Base-by-base conservation (phyloP, 1,139 yeast species). In the Saccharomyces pastorianus region DNA sequence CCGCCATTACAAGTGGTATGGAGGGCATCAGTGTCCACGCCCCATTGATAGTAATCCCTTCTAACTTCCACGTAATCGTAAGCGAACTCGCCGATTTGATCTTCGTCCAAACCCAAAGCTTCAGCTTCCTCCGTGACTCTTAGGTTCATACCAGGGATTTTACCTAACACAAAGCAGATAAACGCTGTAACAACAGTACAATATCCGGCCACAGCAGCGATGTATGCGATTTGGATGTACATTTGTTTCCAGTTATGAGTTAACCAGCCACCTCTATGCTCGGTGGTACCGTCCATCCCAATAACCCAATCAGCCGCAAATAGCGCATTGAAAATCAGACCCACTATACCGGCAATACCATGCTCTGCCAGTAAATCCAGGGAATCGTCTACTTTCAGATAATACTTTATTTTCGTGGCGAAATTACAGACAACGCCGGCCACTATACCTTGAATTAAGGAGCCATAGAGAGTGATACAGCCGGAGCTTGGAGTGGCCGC, bases 81-180 rank as follows among this genome's bases (percentile, higher is more conserved):
- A 25, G 99, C 99, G 73, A 93, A 93, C 72, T 93, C 98, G 53
- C 99, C 99, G 62, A 93, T 88, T 74, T 93, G 97, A 71, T 89
- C 96, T 71, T 93, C 98, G 71, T 93, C 99, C 73, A 90, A 81
- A 58, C 99, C 99, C 31, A 78, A 76, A 61, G 85, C 88, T 71
- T 93, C 99, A 17, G 85, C 96, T 53, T 84, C 84, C 69, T 88
- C 95, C 59, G 82, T 78, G 8, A 89, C 88, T 64, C 98, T 80
- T 62, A 93, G 76, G 59, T 84, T 78, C 64, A 89, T 79, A 9
- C 93, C 95, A 3, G 99, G 99, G 42, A 91, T 85, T 61, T 78
- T 78, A 72, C 93, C 76, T 56, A 91, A 77, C 48, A 81, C 82
- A 62, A 82, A 79, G 68, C 96, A 88, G 59, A 93, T 79, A 8